These are phyloP conservation scores for Rubus parviflorus DNA, from an alignment of 306 rosid genomes.

Conservation along the genomic window DNA sequence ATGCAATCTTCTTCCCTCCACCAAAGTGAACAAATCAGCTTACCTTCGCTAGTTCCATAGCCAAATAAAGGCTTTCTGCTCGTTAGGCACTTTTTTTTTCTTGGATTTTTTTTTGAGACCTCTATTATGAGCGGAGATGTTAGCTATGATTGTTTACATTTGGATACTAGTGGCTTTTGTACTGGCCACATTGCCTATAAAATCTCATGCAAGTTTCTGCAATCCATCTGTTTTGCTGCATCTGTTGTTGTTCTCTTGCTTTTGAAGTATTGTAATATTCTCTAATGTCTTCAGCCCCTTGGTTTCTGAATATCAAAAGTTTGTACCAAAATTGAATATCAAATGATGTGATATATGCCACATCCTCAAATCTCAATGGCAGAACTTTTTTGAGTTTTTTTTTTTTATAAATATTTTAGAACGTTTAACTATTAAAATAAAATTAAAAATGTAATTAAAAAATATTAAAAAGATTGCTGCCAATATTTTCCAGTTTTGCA, in stretches of 20 bases:
- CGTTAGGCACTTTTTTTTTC: background rate
- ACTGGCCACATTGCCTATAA: background rate
- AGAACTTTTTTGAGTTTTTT: too few species aligned
- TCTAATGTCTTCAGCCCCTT: too few species aligned
- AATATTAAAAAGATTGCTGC: too few species aligned
- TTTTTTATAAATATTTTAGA: too few species aligned
- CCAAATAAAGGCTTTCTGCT: constrained; percentile 16
- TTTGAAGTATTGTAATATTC: background rate
- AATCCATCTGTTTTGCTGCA: background rate
- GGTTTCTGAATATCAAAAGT: too few species aligned
- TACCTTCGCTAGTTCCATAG: background rate
- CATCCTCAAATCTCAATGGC: too few species aligned
- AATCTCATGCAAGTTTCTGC: background rate
- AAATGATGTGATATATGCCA: too few species aligned
- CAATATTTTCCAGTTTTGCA: too few species aligned
- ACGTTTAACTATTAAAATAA: too few species aligned
- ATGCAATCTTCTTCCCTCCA: constrained; percentile 88
- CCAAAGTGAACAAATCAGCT: constrained; percentile 38
- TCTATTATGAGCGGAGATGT: background rate
- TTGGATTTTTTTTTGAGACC: background rate
- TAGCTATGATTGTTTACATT: background rate
- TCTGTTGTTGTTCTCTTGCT: background rate
- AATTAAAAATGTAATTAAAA: too few species aligned
- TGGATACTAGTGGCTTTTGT: background rate
- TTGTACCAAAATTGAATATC: too few species aligned